A percentile compares a stretch with the other conserved stretches of the same genome.
phyloP scores from a whole-genome alignment of 164 flowering plant species.

The Vitis cinerea region DNA sequence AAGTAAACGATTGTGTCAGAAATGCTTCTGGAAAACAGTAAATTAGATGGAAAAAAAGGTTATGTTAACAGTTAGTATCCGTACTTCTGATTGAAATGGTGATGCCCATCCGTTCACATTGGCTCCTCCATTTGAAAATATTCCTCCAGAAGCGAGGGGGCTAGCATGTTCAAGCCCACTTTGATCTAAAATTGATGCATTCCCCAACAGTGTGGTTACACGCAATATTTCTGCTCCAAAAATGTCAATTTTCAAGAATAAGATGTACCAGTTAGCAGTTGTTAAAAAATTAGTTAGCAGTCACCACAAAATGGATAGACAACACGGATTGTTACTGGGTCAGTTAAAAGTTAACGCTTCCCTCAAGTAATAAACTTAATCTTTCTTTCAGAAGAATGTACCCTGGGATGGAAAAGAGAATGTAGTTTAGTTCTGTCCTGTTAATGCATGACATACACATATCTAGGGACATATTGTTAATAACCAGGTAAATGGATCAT shows the following conservation, averaged over 20 bases:
- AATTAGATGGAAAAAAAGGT: conserved; percentile 69
- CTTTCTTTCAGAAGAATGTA: conserved; percentile 8
- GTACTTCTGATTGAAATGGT: conserved; percentile 97
- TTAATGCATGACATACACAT: neutral
- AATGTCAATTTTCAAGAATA: conserved; percentile 91
- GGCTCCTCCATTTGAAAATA: conserved; percentile 93
- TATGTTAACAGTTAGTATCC: conserved; percentile 98
- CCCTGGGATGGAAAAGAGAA: neutral
- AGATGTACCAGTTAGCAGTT: conserved; percentile 87
- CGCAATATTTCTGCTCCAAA: conserved; percentile 99
- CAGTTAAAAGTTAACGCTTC: conserved; percentile 29
- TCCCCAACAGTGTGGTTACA: conserved; percentile 99
- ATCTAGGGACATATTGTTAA: neutral
- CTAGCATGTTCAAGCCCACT: conserved; percentile 98
- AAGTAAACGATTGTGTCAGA: conserved; percentile 46
- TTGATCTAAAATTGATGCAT: conserved; percentile 98
- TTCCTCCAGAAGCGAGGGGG: conserved; percentile 93
- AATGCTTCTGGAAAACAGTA: conserved; percentile 47
- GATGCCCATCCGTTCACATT: conserved; percentile 92
- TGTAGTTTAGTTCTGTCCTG: conserved; percentile 2
- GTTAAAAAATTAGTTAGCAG: conserved; percentile 61
- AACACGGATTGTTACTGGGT: conserved; percentile 35
- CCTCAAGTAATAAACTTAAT: conserved; percentile 13
- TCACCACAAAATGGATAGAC: conserved; percentile 57
- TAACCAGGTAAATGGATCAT: neutral